Base-by-base conservation (phyloP, 768 basidiomycete species). In the Kondoa malvinella region DNA sequence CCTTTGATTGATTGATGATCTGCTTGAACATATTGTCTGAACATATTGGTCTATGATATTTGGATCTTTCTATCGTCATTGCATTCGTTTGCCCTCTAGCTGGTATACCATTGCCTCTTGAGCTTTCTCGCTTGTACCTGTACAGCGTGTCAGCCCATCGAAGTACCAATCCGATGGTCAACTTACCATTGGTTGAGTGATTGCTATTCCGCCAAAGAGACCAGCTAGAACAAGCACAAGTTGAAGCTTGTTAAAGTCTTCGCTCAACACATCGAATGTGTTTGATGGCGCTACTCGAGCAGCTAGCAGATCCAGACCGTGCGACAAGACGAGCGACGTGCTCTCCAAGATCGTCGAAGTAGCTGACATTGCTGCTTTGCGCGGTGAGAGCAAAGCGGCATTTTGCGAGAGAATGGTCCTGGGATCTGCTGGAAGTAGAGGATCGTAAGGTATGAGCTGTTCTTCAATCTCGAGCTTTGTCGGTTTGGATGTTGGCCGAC, bases 181-280 rank as follows among this genome's bases (percentile, higher is more conserved):
- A 50, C 40, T 8, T 50, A 50, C 40, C 40, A 50, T 8, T 8
- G 40, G 40, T 21, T 50, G 40, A 8, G 40, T 50, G 8, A 50
- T 21, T 8, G 40, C 40, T 50, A 50, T 50, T 50, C 12, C 40
- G 8, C 40, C 40, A 21, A 50, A 50, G 12, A 97, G 76, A 0
- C 83, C 89, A 0, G 79, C 76, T 34, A 94, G 84, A 1, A 91
- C 96, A 31, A 91, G 77, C 70, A 92, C 83, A 27, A 97, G 80
- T 77, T 97, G 94, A 0, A 79, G 81, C 80, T 96, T 95, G 80
- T 96, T 96, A 77, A 97, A 97, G 74, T 81, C 85, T 76, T 92
- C 87, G 73, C 83, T 89, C 4, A 97, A 82, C 29, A 95, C 85
- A 74, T 97, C 94, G 73, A 97, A 97, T 25, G 90, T 89, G 56